Base-by-base conservation (phyloP, 2,329 filamentous ascomycete genomes). In the Zalaria obscura region DNA sequence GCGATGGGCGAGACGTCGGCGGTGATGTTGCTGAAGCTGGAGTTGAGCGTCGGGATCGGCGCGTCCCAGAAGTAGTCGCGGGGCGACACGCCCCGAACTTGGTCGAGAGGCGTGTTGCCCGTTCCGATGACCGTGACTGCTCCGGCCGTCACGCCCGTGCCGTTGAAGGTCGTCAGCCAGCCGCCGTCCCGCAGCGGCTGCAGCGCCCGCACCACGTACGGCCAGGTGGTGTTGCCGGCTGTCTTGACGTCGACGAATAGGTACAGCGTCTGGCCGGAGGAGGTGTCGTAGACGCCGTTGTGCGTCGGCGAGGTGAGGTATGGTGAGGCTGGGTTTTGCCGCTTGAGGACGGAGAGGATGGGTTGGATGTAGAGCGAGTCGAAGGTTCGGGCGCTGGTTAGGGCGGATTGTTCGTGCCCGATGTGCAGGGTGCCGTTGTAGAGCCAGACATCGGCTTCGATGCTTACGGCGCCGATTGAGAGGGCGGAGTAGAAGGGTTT, bases 41-140 rank as follows among this genome's bases (percentile, higher is more conserved):
- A 53, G 11, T 54, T 54, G 4, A 77, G 58, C 0, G 60, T 49
- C 0, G 65, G 57, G 3, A 78, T 61, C 4, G 69, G 70, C 0
- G 67, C 75, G 47, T 81, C 76, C 52, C 67, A 78, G 64, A 80
- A 81, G 46, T 74, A 73, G 53, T 76, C 65, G 26, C 71, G 59
- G 9, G 65, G 51, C 3, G 53, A 48, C 45, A 69, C 53, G 26
- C 60, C 57, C 26, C 66, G 63, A 3, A 78, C 63, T 47, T 66
- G 66, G 44, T 61, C 50, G 4, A 69, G 55, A 0, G 67, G 65
- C 0, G 70, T 73, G 48, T 75, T 73, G 11, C 74, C 74, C 0
- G 75, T 78, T n/a, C 73, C 75, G 26, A 78, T 70, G 25, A 77
- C 63, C n/a, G 75, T 79, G 5, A 79, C 64, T 3, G 74, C 63